phyloP scores from a whole-genome alignment of 2,329 filamentous ascomycete species.

The Claviceps quebecensis region DNA sequence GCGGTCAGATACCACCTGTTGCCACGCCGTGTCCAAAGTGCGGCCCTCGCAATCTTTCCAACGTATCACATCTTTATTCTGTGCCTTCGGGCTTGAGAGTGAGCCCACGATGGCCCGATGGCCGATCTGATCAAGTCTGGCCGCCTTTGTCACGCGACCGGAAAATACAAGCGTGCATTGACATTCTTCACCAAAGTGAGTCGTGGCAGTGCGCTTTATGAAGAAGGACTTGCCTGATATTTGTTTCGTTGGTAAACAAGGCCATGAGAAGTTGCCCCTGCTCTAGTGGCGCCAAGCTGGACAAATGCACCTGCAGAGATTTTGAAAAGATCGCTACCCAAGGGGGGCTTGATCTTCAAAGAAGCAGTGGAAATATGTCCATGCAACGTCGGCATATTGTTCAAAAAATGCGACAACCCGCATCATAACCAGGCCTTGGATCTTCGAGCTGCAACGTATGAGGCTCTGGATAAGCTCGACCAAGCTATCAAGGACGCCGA shows the following conservation, averaged over 20 bases:
- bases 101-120: slow-evolving; percentile 1
- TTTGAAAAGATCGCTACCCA: slow-evolving; percentile 20
- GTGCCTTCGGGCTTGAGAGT: no score
- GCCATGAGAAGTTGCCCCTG: slow-evolving; percentile 24
- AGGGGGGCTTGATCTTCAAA: slow-evolving; percentile 23
- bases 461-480: slow-evolving; percentile 22
- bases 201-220: neutral
- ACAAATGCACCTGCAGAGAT: slow-evolving; percentile 6
- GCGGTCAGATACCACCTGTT: no score
- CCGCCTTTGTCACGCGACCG: slow-evolving; percentile 18
- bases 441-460: slow-evolving; percentile 26
- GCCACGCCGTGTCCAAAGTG: no score
- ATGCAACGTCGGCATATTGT: slow-evolving; percentile 18
- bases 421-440: slow-evolving; percentile 27
- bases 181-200: slow-evolving; percentile 23
- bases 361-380: slow-evolving; percentile 26
- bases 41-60: no score
- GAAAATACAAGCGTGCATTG: slow-evolving; percentile 21
- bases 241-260: slow-evolving; percentile 12
- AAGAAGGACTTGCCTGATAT: neutral
- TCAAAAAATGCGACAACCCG: slow-evolving; percentile 21
- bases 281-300: slow-evolving; percentile 18
- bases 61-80: no score
- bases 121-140: slow-evolving; percentile 16
- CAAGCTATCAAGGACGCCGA: slow-evolving; percentile 26